Base-by-base conservation (phyloP, 495 filamentous ascomycete genomes). In the Pseudomonodictys pantanalensis region DNA sequence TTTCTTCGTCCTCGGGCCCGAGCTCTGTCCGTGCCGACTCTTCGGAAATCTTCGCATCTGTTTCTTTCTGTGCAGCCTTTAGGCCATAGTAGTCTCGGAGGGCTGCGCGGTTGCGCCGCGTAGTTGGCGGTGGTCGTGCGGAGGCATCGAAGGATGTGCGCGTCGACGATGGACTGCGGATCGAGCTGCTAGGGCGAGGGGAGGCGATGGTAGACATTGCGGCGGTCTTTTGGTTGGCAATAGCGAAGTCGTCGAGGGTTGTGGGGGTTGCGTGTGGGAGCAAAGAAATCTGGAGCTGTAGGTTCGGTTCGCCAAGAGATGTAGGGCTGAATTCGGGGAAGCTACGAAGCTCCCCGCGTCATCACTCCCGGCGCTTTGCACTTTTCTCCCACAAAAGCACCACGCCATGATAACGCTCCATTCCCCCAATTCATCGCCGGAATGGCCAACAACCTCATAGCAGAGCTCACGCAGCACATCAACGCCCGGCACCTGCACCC, bases 81-180 rank as follows among this genome's bases (percentile, higher is more conserved):
- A 97, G 81, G 64, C 90, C 89, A 74, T 97, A 98, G 77, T 96
- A 97, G 65, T 96, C 90, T 56, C 93, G 86, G 15, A 98, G 81
- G 17, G 93, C 93, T 33, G 88, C 81, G 63, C 92, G 87, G 70
- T 88, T 89, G 35, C 84, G 80, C 28, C 85, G 82, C 3, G 68
- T 66, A 57, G 52, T 75, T 68, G 42, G 66, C 60, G 49, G 75
- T 67, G 56, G 73, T 43, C 50, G 81, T 39, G 79, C 63, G 33
- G 79, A 69, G 52, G 70, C 71, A 62, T 92, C 89, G 71, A 89
- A 78, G 44, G 86, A 89, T 5, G 86, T 83, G n/a, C 87, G 86
- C 22, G 83, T 79, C 45, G 89, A 89, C 17, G 87, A 90, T 24
- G 83, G 81, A 2, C 83, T 83, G 20, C 86, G 86, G 42, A 86